phyloP scores from a whole-genome alignment of 2,329 filamentous ascomycete genomes.

The Aspergillus pseudotamarii region DNA sequence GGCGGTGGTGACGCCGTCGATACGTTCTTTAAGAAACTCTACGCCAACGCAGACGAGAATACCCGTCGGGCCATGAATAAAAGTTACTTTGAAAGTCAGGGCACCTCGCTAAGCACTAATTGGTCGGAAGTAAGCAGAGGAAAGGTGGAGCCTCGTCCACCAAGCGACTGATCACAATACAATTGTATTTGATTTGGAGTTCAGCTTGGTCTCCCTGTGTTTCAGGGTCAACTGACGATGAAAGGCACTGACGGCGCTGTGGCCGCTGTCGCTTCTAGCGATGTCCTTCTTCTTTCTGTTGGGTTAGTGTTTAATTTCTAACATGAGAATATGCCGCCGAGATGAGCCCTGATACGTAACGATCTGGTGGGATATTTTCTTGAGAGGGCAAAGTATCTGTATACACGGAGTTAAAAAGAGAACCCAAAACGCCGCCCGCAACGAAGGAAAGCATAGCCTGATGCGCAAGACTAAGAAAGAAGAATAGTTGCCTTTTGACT shows the following conservation, averaged over 20 bases:
- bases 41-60: constrained; percentile 74
- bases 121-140: constrained; percentile 79
- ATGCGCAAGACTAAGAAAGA: not conserved
- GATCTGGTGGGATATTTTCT: not conserved
- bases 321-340: not conserved
- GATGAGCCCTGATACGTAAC: not conserved
- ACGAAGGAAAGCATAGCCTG: not conserved
- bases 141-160: constrained; percentile 60
- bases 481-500: not conserved
- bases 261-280: not conserved
- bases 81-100: constrained; percentile 91
- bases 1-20: constrained; percentile 67
- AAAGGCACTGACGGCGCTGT: not conserved
- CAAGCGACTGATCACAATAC: constrained; percentile 23
- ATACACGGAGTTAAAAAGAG: not conserved
- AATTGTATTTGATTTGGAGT: not conserved
- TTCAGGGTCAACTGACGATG: not conserved
- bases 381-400: not conserved
- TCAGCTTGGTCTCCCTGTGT: not conserved
- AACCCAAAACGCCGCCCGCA: not conserved
- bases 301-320: not conserved
- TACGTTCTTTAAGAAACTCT: constrained; percentile 87
- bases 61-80: constrained; percentile 96
- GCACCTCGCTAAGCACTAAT: constrained; percentile 87
- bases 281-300: not conserved